Percentiles rank a stretch among this genome's conserved stretches.
phyloP scores from a whole-genome alignment of 495 filamentous ascomycete species.

The Aspergillus steynii region DNA sequence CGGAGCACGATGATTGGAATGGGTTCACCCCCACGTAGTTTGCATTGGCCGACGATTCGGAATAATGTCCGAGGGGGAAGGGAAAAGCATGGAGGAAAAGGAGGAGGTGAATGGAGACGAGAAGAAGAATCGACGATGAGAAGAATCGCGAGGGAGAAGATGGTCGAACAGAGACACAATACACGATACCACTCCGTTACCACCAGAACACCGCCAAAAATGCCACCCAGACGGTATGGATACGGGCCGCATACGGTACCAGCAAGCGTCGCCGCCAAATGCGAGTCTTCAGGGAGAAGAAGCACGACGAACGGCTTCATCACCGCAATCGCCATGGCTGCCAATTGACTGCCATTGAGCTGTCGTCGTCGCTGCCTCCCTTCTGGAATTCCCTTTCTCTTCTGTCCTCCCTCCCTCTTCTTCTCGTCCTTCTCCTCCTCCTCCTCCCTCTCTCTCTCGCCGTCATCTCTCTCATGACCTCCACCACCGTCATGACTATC shows the following conservation, averaged over 20 bases:
- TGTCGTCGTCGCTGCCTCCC: background rate
- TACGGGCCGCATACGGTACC: background rate
- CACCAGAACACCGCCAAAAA: too few relatives aligned
- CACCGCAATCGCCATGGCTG: background rate
- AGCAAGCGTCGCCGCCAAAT: background rate
- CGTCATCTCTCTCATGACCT: background rate
- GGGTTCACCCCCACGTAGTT: background rate
- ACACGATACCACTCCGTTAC: background rate
- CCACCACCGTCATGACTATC: conserved; percentile 34
- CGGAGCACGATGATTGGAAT: background rate
- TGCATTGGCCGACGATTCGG: background rate
- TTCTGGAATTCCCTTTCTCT: too few relatives aligned
- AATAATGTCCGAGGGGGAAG: background rate
- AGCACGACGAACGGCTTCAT: background rate
- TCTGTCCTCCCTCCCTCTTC: background rate
- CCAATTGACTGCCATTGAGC: background rate
- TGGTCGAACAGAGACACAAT: background rate
- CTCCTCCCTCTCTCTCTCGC: too few relatives aligned
- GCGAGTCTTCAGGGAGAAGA: background rate
- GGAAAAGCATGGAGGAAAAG: background rate
- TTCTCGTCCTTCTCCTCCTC: background rate
- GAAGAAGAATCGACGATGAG: background rate
- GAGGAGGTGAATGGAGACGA: background rate
- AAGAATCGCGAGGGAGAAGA: background rate
- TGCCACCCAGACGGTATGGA: background rate